Conservation (phyloP, 176 grass and related monocot species). For the Dactylis glomerata region DNA sequence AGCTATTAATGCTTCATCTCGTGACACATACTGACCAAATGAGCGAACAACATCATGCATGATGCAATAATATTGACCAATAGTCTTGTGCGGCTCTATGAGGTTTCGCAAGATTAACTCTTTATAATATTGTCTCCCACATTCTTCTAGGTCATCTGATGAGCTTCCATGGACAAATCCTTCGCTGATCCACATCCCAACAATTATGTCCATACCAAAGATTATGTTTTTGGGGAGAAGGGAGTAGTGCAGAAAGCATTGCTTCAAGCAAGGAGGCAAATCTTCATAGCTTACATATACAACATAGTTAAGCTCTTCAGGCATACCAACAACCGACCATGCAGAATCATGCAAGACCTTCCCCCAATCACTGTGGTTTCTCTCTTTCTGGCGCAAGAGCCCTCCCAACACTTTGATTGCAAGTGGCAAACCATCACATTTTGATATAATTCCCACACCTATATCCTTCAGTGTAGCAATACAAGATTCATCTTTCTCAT, state of each 20-base stretch:
- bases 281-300: background rate
- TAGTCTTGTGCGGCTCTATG: background rate
- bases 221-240: background rate
- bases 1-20: background rate
- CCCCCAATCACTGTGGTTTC: background rate
- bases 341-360: background rate
- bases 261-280: background rate
- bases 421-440: constrained; percentile 1
- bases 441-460: background rate
- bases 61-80: background rate
- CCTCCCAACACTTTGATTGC: background rate
- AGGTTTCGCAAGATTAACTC: constrained; percentile 10
- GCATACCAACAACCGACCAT: background rate
- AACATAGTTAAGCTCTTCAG: background rate
- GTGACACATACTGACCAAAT: background rate
- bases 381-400: background rate
- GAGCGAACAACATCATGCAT: background rate
- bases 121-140: background rate
- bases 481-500: background rate
- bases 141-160: constrained; percentile 8
- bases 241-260: constrained; percentile 6
- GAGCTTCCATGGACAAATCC: background rate
- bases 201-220: background rate
- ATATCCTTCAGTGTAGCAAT: background rate
- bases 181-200: background rate